A percentile compares a stretch with the other conserved stretches of the same genome.
Conservation (phyloP, 2,329 filamentous ascomycete species). For the Monosporascus sp. region DNA sequence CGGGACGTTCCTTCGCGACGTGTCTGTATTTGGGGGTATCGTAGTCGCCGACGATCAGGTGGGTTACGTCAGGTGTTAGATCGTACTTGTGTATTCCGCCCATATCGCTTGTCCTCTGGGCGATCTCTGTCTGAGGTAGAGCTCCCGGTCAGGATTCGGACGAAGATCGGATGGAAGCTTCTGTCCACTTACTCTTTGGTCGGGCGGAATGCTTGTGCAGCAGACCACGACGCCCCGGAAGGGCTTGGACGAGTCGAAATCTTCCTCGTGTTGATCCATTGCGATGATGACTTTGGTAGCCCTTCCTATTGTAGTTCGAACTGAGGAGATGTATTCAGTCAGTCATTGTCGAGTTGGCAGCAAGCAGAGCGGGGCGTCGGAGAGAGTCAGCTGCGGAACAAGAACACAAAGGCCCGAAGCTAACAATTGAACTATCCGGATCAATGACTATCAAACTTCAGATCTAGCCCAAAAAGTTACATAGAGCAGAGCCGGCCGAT, state of each 20-base stretch:
- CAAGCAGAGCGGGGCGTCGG: too few species aligned
- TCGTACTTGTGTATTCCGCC: slow-evolving; percentile 86
- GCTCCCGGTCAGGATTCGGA: background rate
- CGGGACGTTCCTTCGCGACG: slow-evolving; percentile 82
- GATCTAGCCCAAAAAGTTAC: too few species aligned
- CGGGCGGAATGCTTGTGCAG: slow-evolving; percentile 79
- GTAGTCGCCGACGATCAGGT: slow-evolving; percentile 85
- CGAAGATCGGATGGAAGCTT: background rate
- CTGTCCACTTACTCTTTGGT: slow-evolving; percentile 61
- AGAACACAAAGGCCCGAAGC: too few species aligned
- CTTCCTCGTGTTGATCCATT: slow-evolving; percentile 8
- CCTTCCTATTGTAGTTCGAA: too few species aligned
- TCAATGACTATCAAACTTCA: too few species aligned
- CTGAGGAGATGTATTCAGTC: too few species aligned
- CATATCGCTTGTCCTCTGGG: slow-evolving; percentile 67
- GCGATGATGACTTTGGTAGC: background rate
- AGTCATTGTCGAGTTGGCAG: too few species aligned
- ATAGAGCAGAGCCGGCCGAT: too few species aligned
- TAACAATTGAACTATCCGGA: too few species aligned
- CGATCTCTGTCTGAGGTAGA: slow-evolving; percentile 46
- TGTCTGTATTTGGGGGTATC: slow-evolving; percentile 93
- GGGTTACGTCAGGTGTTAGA: slow-evolving; percentile 91
- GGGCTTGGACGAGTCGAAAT: slow-evolving; percentile 55
- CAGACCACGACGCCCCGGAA: slow-evolving; percentile 73
- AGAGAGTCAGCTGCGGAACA: too few species aligned